These are phyloP conservation scores for Epichloe amarillans DNA, from an alignment of 2,329 filamentous ascomycete genomes.

Conservation along the genomic window DNA sequence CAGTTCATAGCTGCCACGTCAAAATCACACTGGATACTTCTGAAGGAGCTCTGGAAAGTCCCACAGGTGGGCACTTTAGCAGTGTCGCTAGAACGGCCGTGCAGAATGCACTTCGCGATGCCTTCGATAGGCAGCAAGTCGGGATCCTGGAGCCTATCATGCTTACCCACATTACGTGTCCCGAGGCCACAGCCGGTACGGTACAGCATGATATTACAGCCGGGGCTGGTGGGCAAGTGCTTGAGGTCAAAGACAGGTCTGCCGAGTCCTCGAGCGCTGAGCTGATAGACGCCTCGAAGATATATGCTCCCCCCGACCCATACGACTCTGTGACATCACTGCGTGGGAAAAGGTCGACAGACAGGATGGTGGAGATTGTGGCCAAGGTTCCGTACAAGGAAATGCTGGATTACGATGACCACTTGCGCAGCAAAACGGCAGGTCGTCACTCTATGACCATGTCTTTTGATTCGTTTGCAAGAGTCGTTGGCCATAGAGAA, in stretches of 20 bases:
- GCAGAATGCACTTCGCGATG: slow-evolving; percentile 52
- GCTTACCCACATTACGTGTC: slow-evolving; percentile 71
- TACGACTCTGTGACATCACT: slow-evolving; percentile 50
- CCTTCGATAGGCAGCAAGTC: slow-evolving; percentile 39
- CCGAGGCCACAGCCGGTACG: slow-evolving; percentile 65
- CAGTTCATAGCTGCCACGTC: slow-evolving; percentile 64
- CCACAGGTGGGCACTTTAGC: slow-evolving; percentile 56
- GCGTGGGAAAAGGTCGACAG: slow-evolving; percentile 34
- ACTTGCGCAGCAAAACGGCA: slow-evolving; percentile 75
- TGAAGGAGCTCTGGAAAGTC: slow-evolving; percentile 39
- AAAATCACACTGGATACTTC: slow-evolving; percentile 55
- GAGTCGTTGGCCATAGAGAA: slow-evolving; percentile 40
- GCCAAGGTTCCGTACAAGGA: slow-evolving; percentile 88
- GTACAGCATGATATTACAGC: slow-evolving; percentile 73
- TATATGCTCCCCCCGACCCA: slow-evolving; percentile 77
- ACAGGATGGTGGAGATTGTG: slow-evolving; percentile 51
- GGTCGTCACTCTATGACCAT: slow-evolving; percentile 55
- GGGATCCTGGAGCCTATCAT: slow-evolving; percentile 87
- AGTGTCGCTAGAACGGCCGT: slow-evolving; percentile 49
- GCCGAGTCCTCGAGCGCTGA: slow-evolving; percentile 23
- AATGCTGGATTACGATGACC: slow-evolving; percentile 89
- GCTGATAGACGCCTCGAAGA: slow-evolving; percentile 53
- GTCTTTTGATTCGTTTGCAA: slow-evolving; percentile 44
- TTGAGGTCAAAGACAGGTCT: slow-evolving; percentile 52
- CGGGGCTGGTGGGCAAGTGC: slow-evolving; percentile 56